Conservation (phyloP, 306 rosid genomes). For the Lupinus albus region DNA sequence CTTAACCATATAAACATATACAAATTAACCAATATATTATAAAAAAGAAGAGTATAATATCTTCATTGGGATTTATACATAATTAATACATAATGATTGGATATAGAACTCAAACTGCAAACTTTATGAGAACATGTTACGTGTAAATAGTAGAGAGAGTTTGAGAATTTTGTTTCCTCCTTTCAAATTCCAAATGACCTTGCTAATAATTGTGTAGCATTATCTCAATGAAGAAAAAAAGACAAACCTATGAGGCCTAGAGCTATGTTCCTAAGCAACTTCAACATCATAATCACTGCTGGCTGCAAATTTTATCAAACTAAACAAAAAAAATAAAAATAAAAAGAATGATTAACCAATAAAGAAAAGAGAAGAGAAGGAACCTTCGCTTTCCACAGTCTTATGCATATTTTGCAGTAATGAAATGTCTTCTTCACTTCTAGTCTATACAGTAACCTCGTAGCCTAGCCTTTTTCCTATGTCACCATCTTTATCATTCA, state of each 20-base stretch:
- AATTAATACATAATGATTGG: too few species aligned
- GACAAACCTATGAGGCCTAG: slow-evolving; percentile 20
- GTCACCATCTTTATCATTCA: slow-evolving; percentile 29
- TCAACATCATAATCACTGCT: slow-evolving; percentile 17
- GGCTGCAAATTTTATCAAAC: slow-evolving; percentile 27
- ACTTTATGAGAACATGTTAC: too few species aligned
- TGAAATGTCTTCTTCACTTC: slow-evolving; percentile 35
- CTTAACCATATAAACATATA: too few species aligned
- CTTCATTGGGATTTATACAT: too few species aligned
- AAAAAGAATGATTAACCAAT: slow-evolving; percentile 36
- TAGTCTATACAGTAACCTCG: slow-evolving; percentile 28
- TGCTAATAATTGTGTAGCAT: too few species aligned
- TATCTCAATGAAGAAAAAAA: not conserved
- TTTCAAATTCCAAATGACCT: too few species aligned
- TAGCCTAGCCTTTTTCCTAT: slow-evolving; percentile 41
- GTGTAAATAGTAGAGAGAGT: too few species aligned
- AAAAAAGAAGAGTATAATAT: too few species aligned
- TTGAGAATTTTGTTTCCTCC: too few species aligned
- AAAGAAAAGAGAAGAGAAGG: slow-evolving; percentile 31
- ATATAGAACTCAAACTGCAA: too few species aligned
- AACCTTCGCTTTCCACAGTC: slow-evolving; percentile 25
- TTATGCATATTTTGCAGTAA: slow-evolving; percentile 35
- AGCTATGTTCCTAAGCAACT: not conserved
- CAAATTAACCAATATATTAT: too few species aligned
- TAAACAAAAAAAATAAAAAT: not conserved